Evolutionary conservation across 108 stramenopile genomes (phyloP).

Genomic region (Bacterosira constricta): DNA sequence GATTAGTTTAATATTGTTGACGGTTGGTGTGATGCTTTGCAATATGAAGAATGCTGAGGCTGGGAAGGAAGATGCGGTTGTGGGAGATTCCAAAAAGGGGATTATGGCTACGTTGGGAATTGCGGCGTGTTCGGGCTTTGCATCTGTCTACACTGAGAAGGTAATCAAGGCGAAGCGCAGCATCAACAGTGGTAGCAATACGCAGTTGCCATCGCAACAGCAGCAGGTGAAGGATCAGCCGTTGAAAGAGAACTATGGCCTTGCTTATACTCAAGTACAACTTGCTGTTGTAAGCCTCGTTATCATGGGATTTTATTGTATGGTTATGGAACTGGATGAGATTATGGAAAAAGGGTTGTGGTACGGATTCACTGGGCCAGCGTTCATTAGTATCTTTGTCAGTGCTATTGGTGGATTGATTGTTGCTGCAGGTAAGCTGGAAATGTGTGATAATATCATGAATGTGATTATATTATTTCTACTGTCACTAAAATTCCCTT

Average conservation of each 20-base stretch:
- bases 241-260: slow-evolving; percentile 34
- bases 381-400: slow-evolving; percentile 48
- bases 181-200: slow-evolving; percentile 5
- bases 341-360: slow-evolving; percentile 48
- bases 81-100: slow-evolving; percentile 58
- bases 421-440: slow-evolving; percentile 59
- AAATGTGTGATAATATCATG: background rate
- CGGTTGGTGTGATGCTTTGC: slow-evolving; percentile 91
- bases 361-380: slow-evolving; percentile 51
- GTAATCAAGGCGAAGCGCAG: slow-evolving; percentile 85
- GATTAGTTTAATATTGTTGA: slow-evolving; percentile 83
- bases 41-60: slow-evolving; percentile 52
- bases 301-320: slow-evolving; percentile 63
- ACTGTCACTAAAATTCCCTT: background rate
- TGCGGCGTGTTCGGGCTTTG: slow-evolving; percentile 87
- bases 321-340: slow-evolving; percentile 29
- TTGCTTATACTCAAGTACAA: slow-evolving; percentile 66
- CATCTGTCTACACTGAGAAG: slow-evolving; percentile 95
- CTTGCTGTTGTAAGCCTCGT: slow-evolving; percentile 71
- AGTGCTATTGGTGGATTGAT: slow-evolving; percentile 70
- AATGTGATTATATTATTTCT: background rate
- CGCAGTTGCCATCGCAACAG: slow-evolving; percentile 7
- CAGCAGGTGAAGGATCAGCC: background rate
- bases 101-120: slow-evolving; percentile 82
- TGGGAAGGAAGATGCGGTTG: background rate